Evolutionary conservation across 805 yeast species (phyloP), one percentile per base, ranked within the genome.

Genomic region (Kluyveromyces siamensis): DNA sequence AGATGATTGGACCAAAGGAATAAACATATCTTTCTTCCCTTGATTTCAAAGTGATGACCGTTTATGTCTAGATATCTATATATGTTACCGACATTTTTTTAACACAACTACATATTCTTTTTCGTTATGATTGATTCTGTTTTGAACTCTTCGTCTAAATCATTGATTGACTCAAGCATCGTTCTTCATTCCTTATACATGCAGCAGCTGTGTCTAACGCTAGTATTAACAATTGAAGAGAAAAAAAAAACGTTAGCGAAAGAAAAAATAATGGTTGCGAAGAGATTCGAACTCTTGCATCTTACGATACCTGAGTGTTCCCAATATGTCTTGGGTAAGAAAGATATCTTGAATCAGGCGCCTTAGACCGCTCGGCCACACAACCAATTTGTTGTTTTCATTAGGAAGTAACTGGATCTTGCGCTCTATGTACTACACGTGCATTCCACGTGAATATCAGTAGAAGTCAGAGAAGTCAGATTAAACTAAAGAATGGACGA

Each of bases 1-100:
- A 86, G 66, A 93, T 93, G 99, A 83, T 93, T 72, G 96, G 97
- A 54, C 98, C 99, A 64, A 84, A 84, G 45, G 44, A 51, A 36
- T 51, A 48, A 47, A 41, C 35, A 7, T 30, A 2, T 30, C 35
- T 11, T 30, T 30, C 14, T 30, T 30, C 25, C 25, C 25, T 30
- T 30, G 14, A 30, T 30, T 13, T 13, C 35, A 13, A 30, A 10
- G 35, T 30, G 11, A 30, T 13, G 35, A 30, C 11, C 35, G 14
- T 30, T 11, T 30, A 30, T 30, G 35, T 30, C 11, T 30, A 11
- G 11, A 13, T 30, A 11, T 30, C 7, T 30, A 7, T 11, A 13
- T 30, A 30, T 13, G 14, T 13, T 30, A 11, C 35, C 25, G 25
- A 21, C 25, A 21, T 21, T 21, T 21, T 21, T 21, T 21, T 21